These are phyloP conservation scores for Graphilbum fragrans DNA, from an alignment of 2,329 filamentous ascomycete species.

Conservation along the genomic window DNA sequence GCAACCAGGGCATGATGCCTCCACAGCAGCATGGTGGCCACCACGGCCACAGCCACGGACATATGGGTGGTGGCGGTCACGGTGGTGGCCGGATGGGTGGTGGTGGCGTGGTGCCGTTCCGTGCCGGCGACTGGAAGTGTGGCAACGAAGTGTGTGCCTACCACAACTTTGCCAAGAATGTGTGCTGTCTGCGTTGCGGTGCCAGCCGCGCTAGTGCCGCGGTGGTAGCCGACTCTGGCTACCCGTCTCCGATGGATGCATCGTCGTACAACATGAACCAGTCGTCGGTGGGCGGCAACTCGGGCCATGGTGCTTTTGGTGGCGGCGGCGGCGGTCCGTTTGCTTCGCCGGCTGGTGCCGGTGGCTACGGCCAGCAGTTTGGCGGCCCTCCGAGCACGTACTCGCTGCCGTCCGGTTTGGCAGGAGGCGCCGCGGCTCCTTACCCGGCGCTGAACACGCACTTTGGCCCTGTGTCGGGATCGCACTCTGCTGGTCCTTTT, in stretches of 20 bases:
- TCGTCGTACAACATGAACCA: conserved; percentile 78
- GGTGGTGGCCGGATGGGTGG: conserved; percentile 71
- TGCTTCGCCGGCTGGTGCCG: conserved; percentile 34
- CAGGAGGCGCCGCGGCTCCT: conserved; percentile 61
- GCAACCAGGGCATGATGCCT: conserved; percentile 69
- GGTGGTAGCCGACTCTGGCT: conserved; percentile 87
- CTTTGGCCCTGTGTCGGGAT: conserved; percentile 62
- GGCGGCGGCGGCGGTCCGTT: conserved; percentile 55
- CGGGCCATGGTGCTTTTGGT: conserved; percentile 59
- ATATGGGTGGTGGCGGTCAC: conserved; percentile 50
- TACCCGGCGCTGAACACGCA: conserved; percentile 78
- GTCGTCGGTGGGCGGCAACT: conserved; percentile 74
- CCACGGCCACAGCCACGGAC: conserved; percentile 33
- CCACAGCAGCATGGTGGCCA: conserved; percentile 52
- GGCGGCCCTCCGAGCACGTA: conserved; percentile 82
- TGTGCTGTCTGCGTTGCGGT: conserved; percentile 91
- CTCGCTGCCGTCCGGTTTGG: conserved; percentile 74
- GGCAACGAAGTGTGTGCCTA: conserved; percentile 95
- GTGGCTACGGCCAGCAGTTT: conserved; percentile 66
- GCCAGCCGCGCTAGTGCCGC: conserved; percentile 88
- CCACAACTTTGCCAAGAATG: conserved; percentile 99
- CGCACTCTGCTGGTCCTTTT: conserved; percentile 77
- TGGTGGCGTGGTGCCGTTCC: conserved; percentile 85
- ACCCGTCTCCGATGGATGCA: conserved; percentile 81
- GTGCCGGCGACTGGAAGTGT: conserved; percentile 97